Evolutionary conservation across 805 yeast genomes (phyloP), one percentile per base, ranked within the genome.

Genomic region (Komagataella mondaviorum): DNA sequence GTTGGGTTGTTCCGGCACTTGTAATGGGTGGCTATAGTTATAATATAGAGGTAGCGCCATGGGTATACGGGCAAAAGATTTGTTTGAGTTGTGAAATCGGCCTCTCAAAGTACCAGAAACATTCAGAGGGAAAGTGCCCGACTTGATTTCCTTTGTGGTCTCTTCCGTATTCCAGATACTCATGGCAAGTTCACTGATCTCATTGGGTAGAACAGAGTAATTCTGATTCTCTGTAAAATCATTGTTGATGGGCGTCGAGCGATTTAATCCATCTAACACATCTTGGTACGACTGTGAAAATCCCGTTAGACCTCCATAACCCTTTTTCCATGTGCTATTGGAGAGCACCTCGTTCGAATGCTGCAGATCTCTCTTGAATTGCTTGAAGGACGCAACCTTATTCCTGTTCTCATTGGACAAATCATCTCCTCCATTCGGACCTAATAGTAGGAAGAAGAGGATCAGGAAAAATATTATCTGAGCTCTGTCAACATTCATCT

Each of bases 301-400:
- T 3, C 96, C 96, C 0, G 93, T 84, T 14, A 87, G 63, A 57
- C 85, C 83, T 1, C 85, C 85, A 60, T 81, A 82, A 5, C 86
- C 88, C 3, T 65, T 54, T 17, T 60, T 51, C 61, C 74, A 82
- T 1, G 75, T 70, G 46, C 76, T 62, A 44, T 71, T 66, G 12
- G 55, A 56, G 39, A 83, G 63, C 1, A 63, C 59, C 2, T 62
- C 55, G 22, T 66, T 51, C 61, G 72, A 56, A 56, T 56, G 54
- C 56, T 55, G 48, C 60, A 62, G 54, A 53, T 58, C 72, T 36
- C 65, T 58, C 48, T 67, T 70, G 49, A 75, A 65, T 8, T 63
- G 59, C n/a, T 63, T 55, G 14, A 76, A 49, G 12, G 66, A 61
- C 17, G 55, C n/a, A 10, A 57, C 50, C 14, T 61, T 57, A 23